Evolutionary conservation across 2,329 filamentous ascomycete species (phyloP).

Genomic region (Exophiala mesophila): DNA sequence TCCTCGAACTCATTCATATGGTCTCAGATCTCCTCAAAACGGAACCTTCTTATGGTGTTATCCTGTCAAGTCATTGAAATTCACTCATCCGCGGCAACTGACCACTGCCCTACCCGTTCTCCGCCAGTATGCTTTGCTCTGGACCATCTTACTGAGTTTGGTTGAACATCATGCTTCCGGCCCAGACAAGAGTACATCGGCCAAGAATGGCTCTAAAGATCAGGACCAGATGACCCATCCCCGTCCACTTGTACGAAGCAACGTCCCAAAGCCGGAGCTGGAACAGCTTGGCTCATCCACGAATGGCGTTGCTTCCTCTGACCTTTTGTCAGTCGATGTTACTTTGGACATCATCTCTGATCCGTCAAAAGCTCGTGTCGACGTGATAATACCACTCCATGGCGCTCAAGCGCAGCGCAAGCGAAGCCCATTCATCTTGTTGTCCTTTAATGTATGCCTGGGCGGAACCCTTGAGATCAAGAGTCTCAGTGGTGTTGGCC

Average conservation of each 20-base stretch:
- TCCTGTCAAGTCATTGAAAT: slow-evolving; percentile 37
- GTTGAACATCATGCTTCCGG: slow-evolving; percentile 28
- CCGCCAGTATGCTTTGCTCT: slow-evolving; percentile 42
- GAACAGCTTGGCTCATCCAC: not conserved
- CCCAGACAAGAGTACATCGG: slow-evolving; percentile 10
- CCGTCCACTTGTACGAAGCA: slow-evolving; percentile 31
- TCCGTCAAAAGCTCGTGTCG: slow-evolving; percentile 16
- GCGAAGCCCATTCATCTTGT: slow-evolving; percentile 13
- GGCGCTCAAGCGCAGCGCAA: not conserved
- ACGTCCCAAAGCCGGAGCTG: slow-evolving; percentile 26
- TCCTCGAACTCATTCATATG: slow-evolving; percentile 38
- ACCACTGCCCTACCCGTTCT: slow-evolving; percentile 41
- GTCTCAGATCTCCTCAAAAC: slow-evolving; percentile 39
- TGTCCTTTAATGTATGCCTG: slow-evolving; percentile 35
- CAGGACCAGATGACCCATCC: slow-evolving; percentile 26
- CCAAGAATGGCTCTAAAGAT: slow-evolving; percentile 17
- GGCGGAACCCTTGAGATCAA: slow-evolving; percentile 39
- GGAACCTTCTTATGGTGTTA: slow-evolving; percentile 21
- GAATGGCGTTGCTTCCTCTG: not conserved
- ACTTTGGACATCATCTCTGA: slow-evolving; percentile 22
- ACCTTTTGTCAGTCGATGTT: slow-evolving; percentile 20
- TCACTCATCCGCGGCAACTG: slow-evolving; percentile 43
- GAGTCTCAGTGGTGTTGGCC: slow-evolving; percentile 34
- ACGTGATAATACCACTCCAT: slow-evolving; percentile 18
- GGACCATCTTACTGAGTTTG: slow-evolving; percentile 35